phyloP scores from a whole-genome alignment of 306 rosid species.

The Inga leiocalycina region DNA sequence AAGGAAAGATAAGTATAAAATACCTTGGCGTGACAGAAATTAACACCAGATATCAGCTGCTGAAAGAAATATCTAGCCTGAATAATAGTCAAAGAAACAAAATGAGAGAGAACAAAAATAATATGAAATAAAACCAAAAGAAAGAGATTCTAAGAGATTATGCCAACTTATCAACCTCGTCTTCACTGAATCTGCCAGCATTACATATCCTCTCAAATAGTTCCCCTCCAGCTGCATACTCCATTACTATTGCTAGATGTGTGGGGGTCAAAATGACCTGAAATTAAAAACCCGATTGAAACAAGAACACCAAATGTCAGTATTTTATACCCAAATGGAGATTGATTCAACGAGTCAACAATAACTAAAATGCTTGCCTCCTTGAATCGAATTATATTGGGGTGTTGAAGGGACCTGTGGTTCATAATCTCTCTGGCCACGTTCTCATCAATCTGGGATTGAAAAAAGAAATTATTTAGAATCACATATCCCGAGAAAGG shows the following conservation, averaged over 20 bases:
- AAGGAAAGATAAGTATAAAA: slow-evolving; percentile 28
- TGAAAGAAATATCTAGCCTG: slow-evolving; percentile 86
- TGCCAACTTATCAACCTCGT: slow-evolving; percentile 53
- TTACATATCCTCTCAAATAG: slow-evolving; percentile 76
- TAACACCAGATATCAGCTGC: slow-evolving; percentile 78
- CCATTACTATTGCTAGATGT: slow-evolving; percentile 73
- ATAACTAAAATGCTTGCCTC: slow-evolving; percentile 50
- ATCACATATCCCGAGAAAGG: slow-evolving; percentile 13
- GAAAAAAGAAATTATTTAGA: background rate
- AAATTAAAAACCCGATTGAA: slow-evolving; percentile 20
- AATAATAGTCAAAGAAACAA: slow-evolving; percentile 19
- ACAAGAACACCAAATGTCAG: background rate
- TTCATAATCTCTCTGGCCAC: slow-evolving; percentile 80
- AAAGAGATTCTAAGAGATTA: slow-evolving; percentile 2
- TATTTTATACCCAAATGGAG: background rate
- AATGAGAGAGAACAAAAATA: slow-evolving; percentile 20
- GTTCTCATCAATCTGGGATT: slow-evolving; percentile 72
- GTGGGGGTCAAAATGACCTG: slow-evolving; percentile 80
- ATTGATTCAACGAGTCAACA: slow-evolving; percentile 24
- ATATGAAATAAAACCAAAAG: slow-evolving; percentile 8
- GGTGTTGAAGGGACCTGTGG: slow-evolving; percentile 80
- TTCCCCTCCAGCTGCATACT: slow-evolving; percentile 82
- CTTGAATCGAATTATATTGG: slow-evolving; percentile 80
- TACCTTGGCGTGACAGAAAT: slow-evolving; percentile 75
- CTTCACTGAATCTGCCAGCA: slow-evolving; percentile 83